These are phyloP conservation scores for Tylopilus vinaceipallidus DNA, from an alignment of 768 basidiomycete species.

Conservation along the genomic window DNA sequence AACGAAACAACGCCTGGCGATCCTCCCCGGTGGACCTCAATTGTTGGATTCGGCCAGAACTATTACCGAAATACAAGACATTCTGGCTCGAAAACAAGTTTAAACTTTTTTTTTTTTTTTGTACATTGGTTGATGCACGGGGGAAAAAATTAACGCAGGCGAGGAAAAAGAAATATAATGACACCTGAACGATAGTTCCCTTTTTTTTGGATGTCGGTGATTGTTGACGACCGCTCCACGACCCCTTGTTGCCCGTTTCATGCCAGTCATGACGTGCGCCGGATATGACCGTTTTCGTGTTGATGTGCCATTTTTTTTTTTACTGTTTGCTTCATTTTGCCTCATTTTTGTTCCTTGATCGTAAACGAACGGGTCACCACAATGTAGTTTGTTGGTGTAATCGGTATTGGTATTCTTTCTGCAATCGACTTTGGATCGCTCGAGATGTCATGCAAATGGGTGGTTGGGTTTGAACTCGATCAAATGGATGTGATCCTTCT, in stretches of 20 bases:
- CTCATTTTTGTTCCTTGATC: background rate
- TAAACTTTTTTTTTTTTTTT: slow-evolving; percentile 5
- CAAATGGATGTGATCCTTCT: too few relatives aligned
- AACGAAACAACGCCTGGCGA: slow-evolving; percentile 81
- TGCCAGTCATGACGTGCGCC: slow-evolving; percentile 27
- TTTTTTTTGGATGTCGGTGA: background rate
- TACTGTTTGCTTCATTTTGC: slow-evolving; percentile 3
- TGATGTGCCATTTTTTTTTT: too few relatives aligned
- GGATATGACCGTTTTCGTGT: slow-evolving; percentile 10
- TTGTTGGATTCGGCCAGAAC: slow-evolving; percentile 66
- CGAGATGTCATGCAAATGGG: too few relatives aligned
- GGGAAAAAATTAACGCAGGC: background rate
- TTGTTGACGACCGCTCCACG: background rate
- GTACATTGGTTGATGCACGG: background rate
- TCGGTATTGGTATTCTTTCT: slow-evolving; percentile 7
- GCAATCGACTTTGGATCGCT: slow-evolving; percentile 8
- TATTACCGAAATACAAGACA: slow-evolving; percentile 75
- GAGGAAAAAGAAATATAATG: too few relatives aligned
- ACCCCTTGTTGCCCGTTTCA: too few relatives aligned
- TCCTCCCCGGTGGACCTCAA: slow-evolving; percentile 70
- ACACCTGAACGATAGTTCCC: too few relatives aligned
- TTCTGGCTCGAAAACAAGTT: slow-evolving; percentile 47
- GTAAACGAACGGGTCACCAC: slow-evolving; percentile 9
- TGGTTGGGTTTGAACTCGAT: too few relatives aligned
- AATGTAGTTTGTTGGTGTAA: slow-evolving; percentile 23